Base-by-base conservation (phyloP, 2,329 filamentous ascomycete genomes). In the Cladosporium phlei region DNA sequence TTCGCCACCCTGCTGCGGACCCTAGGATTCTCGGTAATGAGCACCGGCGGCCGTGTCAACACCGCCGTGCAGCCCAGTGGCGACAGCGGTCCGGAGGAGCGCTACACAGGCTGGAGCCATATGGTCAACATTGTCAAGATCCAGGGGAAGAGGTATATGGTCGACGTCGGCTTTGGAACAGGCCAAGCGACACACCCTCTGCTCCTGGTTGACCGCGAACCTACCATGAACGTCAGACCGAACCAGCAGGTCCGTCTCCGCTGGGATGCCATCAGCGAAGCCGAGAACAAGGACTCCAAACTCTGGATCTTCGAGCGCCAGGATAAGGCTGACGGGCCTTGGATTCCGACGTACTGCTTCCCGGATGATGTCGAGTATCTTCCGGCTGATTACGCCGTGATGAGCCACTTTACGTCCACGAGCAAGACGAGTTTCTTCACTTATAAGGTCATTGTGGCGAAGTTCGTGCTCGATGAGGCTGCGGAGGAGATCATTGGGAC, bases 81-180 rank as follows among this genome's bases (percentile, higher is more conserved):
- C 16, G 32, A 28, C 21, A 55, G 47, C 14, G 46, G 45, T 3
- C 17, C 14, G 1, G 16, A 21, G 6, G 25, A 32, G 3, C 25
- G 21, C 8, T 56, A 39, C 35, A 50, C 48, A 11, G 55, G 52
- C n/a, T 67, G 65, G 57, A 56, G 56, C 16, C 70, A 73, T 50
- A 68, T 69, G 61, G 53, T 70, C 29, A 71, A 70, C 46, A 58
- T 73, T 16, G 62, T 73, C n/a, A 67, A 57, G 1, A 52, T 86
- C 25, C 30, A 45, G 21, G 65, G 69, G 5, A 68, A 67, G 29
- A 66, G 70, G 44, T 82, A 76, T 62, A 66, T 77, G 57, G 65
- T 80, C 8, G 83, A 86, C 58, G 78, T 83, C 12, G 79, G 75
- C 2, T 86, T 86, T 56, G 83, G 83, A 35, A 77, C 76, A 12